Conservation (phyloP, 2,329 filamentous ascomycete genomes). For the Zasmidium cellare region DNA sequence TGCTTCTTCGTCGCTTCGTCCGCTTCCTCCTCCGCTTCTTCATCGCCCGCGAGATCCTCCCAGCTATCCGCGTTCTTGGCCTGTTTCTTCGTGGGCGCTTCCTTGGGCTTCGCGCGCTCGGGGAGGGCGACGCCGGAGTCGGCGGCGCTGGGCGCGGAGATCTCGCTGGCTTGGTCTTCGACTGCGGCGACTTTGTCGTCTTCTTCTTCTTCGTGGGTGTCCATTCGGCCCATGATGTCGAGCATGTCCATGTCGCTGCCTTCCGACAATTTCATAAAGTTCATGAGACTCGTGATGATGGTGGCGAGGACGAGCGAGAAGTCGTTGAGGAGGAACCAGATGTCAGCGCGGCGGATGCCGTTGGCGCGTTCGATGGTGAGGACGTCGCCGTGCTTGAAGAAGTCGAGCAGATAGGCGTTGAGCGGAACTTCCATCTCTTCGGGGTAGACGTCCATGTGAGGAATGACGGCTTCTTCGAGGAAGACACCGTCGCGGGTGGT, state of each 20-base stretch:
- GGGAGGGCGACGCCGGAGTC: conserved; percentile 33
- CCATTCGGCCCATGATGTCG: conserved; percentile 53
- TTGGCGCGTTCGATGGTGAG: conserved; percentile 64
- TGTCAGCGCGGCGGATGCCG: conserved; percentile 63
- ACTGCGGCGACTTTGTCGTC: conserved; percentile 41
- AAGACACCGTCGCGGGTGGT: conserved; percentile 69
- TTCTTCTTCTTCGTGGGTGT: conserved; percentile 50
- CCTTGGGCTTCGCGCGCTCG: conserved; percentile 25
- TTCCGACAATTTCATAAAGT: conserved; percentile 54
- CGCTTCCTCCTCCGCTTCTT: conserved; percentile 34
- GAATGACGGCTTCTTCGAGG: conserved; percentile 72
- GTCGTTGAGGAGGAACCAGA: conserved; percentile 72
- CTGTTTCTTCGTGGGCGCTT: conserved; percentile 34
- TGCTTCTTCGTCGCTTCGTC: conserved; percentile 26
- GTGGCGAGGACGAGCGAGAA: conserved; percentile 67
- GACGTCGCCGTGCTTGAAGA: conserved; percentile 71
- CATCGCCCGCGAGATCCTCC: conserved; percentile 40
- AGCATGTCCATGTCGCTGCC: conserved; percentile 51
- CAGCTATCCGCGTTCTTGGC: conserved; percentile 45
- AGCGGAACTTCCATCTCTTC: conserved; percentile 55
- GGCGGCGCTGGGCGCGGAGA: conserved; percentile 26
- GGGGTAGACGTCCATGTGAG: conserved; percentile 63
- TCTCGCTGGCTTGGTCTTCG: conserved; percentile 26
- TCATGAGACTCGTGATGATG: conserved; percentile 65
- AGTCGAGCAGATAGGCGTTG: conserved; percentile 73